These are phyloP conservation scores for Candida sanyaensis DNA, from an alignment of 1,139 yeast species.

Conservation along the genomic window DNA sequence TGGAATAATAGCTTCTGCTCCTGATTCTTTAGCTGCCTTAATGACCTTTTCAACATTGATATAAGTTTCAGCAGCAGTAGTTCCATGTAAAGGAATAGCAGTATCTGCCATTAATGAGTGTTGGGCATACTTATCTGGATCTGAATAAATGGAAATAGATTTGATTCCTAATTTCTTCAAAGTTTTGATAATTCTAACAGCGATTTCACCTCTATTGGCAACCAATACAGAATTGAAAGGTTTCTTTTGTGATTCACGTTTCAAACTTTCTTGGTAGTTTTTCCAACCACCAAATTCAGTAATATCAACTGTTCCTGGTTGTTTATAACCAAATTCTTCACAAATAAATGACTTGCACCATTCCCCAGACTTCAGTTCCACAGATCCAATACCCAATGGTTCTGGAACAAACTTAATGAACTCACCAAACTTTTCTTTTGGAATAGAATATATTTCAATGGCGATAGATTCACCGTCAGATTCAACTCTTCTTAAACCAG, in stretches of 20 bases:
- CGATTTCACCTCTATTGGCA: slow-evolving; percentile 98
- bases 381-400: slow-evolving; percentile 93
- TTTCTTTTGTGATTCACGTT: slow-evolving; percentile 29
- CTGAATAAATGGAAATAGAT: slow-evolving; percentile 87
- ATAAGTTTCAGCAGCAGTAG: slow-evolving; percentile 87
- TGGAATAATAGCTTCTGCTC: slow-evolving; percentile 92
- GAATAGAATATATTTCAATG: slow-evolving; percentile 82
- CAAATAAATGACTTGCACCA: slow-evolving; percentile 93
- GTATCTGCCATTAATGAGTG: slow-evolving; percentile 84
- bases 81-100: slow-evolving; percentile 76
- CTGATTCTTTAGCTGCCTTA: slow-evolving; percentile 77
- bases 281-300: slow-evolving; percentile 90
- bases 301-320: slow-evolving; percentile 73
- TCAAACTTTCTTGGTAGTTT: slow-evolving; percentile 53
- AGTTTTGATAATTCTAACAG: slow-evolving; percentile 89
- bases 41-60: slow-evolving; percentile 82
- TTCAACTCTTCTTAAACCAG: slow-evolving; percentile 77
- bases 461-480: slow-evolving; percentile 61
- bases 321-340: slow-evolving; percentile 80
- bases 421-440: slow-evolving; percentile 72
- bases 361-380: slow-evolving; percentile 74
- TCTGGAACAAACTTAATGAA: slow-evolving; percentile 88
- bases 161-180: slow-evolving; percentile 75
- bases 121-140: slow-evolving; percentile 84
- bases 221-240: slow-evolving; percentile 86